Base-by-base conservation (phyloP, 495 filamentous ascomycete species). In the Hypoxylon subgilvum region DNA sequence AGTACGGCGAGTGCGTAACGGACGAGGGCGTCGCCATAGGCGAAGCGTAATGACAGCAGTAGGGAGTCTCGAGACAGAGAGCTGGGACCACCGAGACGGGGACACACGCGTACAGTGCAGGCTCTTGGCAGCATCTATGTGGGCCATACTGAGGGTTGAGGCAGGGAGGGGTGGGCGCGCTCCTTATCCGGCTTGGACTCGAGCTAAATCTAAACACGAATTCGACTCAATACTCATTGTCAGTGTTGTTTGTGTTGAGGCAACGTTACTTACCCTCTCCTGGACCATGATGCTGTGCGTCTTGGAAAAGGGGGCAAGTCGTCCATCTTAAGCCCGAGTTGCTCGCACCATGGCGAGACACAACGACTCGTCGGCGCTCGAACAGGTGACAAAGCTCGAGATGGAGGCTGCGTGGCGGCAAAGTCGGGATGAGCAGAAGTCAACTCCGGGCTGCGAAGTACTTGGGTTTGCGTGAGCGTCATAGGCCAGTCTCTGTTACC, bases 401-500 rank as follows among this genome's bases (percentile, higher is more conserved):
- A 49, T 27, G 57, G 56, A 27, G 47, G 23, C 12, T 48, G 41
- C 4, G 23, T 30, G 9, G 42, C 12, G 13, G 38, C 30, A 18
- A 44, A 13, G 4, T 63, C 53, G 6, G 53, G 53, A n/a, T n/a
- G n/a, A 19, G 35, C 14, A n/a, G 36, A 40, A 21, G 19, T 36
- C 6, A 40, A 41, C 17, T 52, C 43, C 17, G 25, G 25, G 18
- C 19, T 46, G 22, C 56, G 52, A n/a, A 48, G 22, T 13, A 51
- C 31, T 16, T 44, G 66, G 7, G 31, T 40, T 25, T 43, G 44
- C 17, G 52, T 49, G 0, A 44, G 39, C 23, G 54, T 60, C 41
- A 59, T 18, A 46, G 60, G 67, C 45, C 52, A 64, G 45, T 69
- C 67, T 42, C 64, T 48, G 23, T 67, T 67, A 18, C 67, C 64